Evolutionary conservation across 1,139 yeast species (phyloP).

Genomic region (Yamadazyma diospyri): DNA sequence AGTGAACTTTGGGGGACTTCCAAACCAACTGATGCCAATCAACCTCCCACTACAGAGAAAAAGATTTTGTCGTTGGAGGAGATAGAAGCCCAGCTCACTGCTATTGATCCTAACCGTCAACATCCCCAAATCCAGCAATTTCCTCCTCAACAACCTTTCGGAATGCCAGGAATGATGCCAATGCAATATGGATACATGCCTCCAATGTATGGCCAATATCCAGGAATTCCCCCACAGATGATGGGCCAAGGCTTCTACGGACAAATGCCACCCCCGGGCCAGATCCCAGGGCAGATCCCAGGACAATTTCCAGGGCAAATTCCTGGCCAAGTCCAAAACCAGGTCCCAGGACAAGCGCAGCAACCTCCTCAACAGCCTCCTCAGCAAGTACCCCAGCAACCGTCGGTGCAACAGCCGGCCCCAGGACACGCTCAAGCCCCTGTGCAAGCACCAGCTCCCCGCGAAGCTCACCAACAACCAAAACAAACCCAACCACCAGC

Average conservation of each 20-base stretch:
- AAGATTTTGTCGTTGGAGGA: conserved; percentile 68
- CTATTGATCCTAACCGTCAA: conserved; percentile 34
- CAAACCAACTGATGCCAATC: conserved; percentile 16
- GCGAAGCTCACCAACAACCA: background rate
- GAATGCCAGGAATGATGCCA: conserved; percentile 39
- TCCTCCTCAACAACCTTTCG: conserved; percentile 28
- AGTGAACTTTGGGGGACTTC: conserved; percentile 47
- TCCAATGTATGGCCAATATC: conserved; percentile 36
- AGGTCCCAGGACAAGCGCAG: conserved; percentile 15
- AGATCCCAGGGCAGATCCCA: conserved; percentile 12
- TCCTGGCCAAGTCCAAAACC: conserved; percentile 16
- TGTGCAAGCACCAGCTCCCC: conserved; percentile 13
- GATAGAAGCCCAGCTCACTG: conserved; percentile 68
- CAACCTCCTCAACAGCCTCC: conserved; percentile 16
- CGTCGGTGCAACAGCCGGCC: conserved; percentile 14
- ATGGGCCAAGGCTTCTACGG: conserved; percentile 6
- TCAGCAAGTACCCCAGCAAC: conserved; percentile 17
- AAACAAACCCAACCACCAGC: background rate
- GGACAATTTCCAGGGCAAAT: conserved; percentile 19
- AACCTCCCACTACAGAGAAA: conserved; percentile 22
- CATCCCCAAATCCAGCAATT: conserved; percentile 12
- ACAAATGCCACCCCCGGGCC: conserved; percentile 13
- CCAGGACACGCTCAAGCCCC: conserved; percentile 24
- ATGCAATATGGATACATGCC: conserved; percentile 41
- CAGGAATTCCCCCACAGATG: conserved; percentile 17